A percentile compares a stretch with the other conserved stretches of the same genome.
These are phyloP conservation scores for Penicillium sp. DNA, from an alignment of 2,329 filamentous ascomycete genomes.

Conservation along the genomic window DNA sequence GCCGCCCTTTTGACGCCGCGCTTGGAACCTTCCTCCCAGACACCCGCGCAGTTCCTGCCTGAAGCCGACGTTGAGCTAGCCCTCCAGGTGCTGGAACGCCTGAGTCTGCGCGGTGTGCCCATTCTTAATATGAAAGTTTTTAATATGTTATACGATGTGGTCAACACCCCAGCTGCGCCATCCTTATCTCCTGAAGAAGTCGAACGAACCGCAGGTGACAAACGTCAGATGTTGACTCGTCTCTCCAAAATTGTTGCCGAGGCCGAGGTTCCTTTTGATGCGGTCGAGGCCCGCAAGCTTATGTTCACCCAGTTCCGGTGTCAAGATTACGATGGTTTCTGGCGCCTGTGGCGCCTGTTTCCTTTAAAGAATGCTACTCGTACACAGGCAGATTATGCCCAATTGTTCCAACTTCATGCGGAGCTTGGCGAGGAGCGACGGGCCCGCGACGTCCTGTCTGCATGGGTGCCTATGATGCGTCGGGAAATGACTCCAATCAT, in stretches of 20 bases:
- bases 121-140: conserved; percentile 51
- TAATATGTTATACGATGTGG: conserved; percentile 40
- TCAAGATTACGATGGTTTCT: conserved; percentile 58
- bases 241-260: conserved; percentile 32
- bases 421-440: conserved; percentile 42
- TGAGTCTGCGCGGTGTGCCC: conserved; percentile 43
- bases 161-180: conserved; percentile 34
- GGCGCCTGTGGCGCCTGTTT: conserved; percentile 60
- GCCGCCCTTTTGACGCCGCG: conserved; percentile 36
- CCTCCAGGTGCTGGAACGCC: conserved; percentile 42
- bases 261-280: conserved; percentile 30
- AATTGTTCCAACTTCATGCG: conserved; percentile 54
- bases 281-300: conserved; percentile 29
- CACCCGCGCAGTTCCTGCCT: conserved; percentile 17
- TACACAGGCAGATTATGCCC: conserved; percentile 55
- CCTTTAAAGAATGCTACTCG: conserved; percentile 52
- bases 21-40: conserved; percentile 2
- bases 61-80: conserved; percentile 37
- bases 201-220: neutral
- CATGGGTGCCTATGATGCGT: conserved; percentile 60
- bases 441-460: conserved; percentile 52
- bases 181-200: neutral
- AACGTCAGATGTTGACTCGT: conserved; percentile 20
- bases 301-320: conserved; percentile 39
- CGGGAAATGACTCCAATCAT: conserved; percentile 54